Evolutionary conservation across 352 stramenopile species (phyloP).

Genomic region (Phytophthora europaea): DNA sequence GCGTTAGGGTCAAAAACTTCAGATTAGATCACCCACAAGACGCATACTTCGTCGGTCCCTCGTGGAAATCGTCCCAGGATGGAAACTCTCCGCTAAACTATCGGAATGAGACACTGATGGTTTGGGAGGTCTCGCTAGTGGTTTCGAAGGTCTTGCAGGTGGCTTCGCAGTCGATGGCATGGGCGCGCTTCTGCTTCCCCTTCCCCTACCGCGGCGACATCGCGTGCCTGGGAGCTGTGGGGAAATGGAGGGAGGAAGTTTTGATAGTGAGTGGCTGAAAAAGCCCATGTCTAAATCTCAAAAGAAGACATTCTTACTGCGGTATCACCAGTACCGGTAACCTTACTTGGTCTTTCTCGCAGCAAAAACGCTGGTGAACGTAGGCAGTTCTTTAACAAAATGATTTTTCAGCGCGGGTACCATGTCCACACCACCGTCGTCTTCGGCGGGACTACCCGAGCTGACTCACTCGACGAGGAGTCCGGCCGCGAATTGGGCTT

Average conservation of each 20-base stretch:
- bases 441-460: background rate
- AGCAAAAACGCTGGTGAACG: too few species aligned
- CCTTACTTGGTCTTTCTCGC: too few species aligned
- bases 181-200: background rate
- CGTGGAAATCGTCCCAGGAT: background rate
- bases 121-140: background rate
- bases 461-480: background rate
- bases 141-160: too few species aligned
- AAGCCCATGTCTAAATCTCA: background rate
- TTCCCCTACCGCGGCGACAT: background rate
- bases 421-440: constrained; percentile 5
- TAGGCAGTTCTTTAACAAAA: too few species aligned
- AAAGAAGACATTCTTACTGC: background rate
- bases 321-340: too few species aligned
- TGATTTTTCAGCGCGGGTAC: too few species aligned
- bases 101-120: background rate
- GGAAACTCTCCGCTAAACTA: background rate
- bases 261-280: background rate
- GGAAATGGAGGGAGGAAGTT: background rate
- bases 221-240: background rate
- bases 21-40: background rate
- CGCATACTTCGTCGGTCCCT: background rate
- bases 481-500: background rate
- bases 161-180: background rate
- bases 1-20: too few species aligned